A percentile compares a stretch with the other conserved stretches of the same genome.
These are phyloP conservation scores for Cyanidium caldarium DNA, from an alignment of 23 red algal species.

Conservation along the genomic window DNA sequence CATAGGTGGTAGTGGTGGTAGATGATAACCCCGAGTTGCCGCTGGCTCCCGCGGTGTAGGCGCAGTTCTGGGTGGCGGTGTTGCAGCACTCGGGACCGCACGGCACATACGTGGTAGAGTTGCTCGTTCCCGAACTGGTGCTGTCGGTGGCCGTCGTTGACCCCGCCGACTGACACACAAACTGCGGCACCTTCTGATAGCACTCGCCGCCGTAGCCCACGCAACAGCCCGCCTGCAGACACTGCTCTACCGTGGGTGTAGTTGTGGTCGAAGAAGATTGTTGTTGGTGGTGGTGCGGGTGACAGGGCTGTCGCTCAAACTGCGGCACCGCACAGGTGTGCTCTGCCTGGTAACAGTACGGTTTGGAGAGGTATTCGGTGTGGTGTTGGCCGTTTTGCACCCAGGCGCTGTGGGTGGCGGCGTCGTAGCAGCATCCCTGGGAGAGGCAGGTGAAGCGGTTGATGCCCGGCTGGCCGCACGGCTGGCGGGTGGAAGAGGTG, in stretches of 20 bases:
- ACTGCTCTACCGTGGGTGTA: no score
- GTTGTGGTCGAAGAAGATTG: no score
- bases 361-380: not conserved
- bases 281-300: not conserved
- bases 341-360: conserved; percentile 7
- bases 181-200: not conserved
- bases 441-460: not conserved
- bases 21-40: no score
- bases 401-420: not conserved
- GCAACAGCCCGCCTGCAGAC: conserved; percentile 7
- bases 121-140: not conserved
- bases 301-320: conserved; percentile 5
- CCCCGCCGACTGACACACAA: not conserved
- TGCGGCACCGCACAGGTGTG: not conserved
- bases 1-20: no score
- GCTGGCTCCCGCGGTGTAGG: not conserved
- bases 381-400: not conserved
- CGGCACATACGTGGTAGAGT: not conserved
- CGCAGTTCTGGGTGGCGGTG: conserved; percentile 7
- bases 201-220: not conserved
- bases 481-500: not conserved
- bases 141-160: not conserved
- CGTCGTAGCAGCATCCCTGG: conserved; percentile 6
- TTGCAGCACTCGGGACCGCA: conserved; percentile 7
- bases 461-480: conserved; percentile 1